Evolutionary conservation across 805 yeast species (phyloP), one percentile per base, ranked within the genome.

Genomic region (Saccharomycopsis fodiens): DNA sequence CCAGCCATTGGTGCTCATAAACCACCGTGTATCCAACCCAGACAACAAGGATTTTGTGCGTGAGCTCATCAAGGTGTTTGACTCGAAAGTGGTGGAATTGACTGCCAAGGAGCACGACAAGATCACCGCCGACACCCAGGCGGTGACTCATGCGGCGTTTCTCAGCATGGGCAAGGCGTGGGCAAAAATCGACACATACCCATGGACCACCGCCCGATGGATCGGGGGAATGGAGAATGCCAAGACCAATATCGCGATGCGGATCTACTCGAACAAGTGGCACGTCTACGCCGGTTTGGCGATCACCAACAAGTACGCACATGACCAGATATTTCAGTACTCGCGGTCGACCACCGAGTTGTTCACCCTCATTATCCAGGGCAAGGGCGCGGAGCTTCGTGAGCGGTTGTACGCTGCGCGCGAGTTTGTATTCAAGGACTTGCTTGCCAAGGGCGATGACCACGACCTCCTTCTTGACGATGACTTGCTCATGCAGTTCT

Each of bases 261-360:
- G 98, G 52, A 93, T 93, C 42, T 93, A 73, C 62, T 79, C 95
- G 15, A 93, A 89, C 64, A 88, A 89, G 64, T 93, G 96, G 95
- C 98, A 93, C 61, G 97, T 93, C 25, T 93, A 93, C 59, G 97
- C 97, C 3, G 98, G 98, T 0, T 69, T 93, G 56, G 97, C 97
- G 7, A 91, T 93, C 54, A 84, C 96, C 1, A 93, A 93, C 57
- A 97, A 96, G 1, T 78, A 89, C 36, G 97, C 97, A 1, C 97
- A 91, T 58, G 76, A 74, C 34, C 97, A 93, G 63, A 82, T 94
- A 16, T 70, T 85, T 53, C 97, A 89, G 60, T 93, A 91, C 60
- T 83, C 97, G 2, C 74, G 76, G 30, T 84, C 95, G 1, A 82
- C 83, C 2, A 82, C 93, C 1, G 93, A 85, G 45, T 67, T 93